Base-by-base conservation (phyloP, 768 basidiomycete genomes). In the Naganishia kalamii region DNA sequence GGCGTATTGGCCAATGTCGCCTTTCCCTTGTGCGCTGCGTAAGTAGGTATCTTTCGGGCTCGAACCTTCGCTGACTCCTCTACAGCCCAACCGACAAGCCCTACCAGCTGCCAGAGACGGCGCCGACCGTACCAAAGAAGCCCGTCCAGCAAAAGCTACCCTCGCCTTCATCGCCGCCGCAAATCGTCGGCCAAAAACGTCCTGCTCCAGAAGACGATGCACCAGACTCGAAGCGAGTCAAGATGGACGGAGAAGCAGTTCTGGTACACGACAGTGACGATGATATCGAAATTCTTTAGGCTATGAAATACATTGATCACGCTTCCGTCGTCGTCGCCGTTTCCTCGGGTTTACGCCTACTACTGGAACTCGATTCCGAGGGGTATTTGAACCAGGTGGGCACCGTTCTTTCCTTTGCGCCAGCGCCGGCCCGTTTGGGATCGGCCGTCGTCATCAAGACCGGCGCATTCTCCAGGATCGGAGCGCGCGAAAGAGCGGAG, bases 1-100 rank as follows among this genome's bases (percentile, higher is more conserved):
- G 88, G 84, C 5, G 86, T 85, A 65, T 83, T 81, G 77, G 85
- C 82, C 11, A 89, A 87, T 1, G 83, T 94, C 30, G 82, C 85
- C 7, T 81, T 93, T 19, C 88, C 84, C 0, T 72, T 94, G 44
- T 84, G 85, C 52, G 77, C 79, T 27, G 80, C 90, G 78, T 78
- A 51, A 71, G 77, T 74, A 21, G 19, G 12, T 25, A n/a, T 37
- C 27, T 41, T 21, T 1, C 4, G 8, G 1, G n/a, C 7, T 2
- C 32, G 41, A 12, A 30, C 41, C 41, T 29, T 62, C 10, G 17
- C 43, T 65, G 32, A 61, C 19, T 35, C 41, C 6, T 19, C 49
- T 40, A 37, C 49, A 71, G 69, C 4, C 65, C 59, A 33, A 19
- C 65, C 48, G 57, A 63, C 13, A 15, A 50, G 13, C 52, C 30